A percentile compares a stretch with the other conserved stretches of the same genome.
Conservation (phyloP, 371 early-diverging fungal species). For the Neoconidiobolus thromboides region DNA sequence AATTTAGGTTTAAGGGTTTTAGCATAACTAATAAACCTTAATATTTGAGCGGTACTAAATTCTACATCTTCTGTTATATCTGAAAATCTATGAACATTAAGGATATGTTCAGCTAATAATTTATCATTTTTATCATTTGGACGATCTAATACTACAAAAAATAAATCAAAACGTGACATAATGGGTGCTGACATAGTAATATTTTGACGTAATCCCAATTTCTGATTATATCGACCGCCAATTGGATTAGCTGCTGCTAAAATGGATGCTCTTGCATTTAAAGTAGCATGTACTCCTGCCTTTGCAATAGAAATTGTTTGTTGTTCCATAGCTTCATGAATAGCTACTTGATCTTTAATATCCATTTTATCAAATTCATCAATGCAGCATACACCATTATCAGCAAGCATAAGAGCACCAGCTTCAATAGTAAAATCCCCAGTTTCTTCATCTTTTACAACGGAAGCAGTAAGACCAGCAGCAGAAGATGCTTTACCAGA, state of each 20-base stretch:
- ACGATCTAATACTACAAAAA: constrained; percentile 97
- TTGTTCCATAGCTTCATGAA: constrained; percentile 99
- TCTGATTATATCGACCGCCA: constrained; percentile 89
- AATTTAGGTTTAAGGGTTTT: constrained; percentile 71
- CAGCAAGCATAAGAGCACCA: constrained; percentile 99
- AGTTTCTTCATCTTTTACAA: constrained; percentile 96
- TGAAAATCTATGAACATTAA: constrained; percentile 67
- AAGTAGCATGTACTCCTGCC: constrained; percentile 97
- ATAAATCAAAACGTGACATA: constrained; percentile 99
- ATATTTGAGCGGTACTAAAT: constrained; percentile 33
- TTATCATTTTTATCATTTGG: constrained; percentile 82
- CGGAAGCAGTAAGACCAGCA: constrained; percentile 98
- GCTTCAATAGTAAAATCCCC: constrained; percentile 99
- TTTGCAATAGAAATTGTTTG: constrained; percentile 99
- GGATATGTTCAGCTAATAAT: constrained; percentile 86
- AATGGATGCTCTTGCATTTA: constrained; percentile 97
- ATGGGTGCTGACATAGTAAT: constrained; percentile 95
- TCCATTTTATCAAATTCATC: constrained; percentile 99
- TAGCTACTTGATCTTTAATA: constrained; percentile 94
- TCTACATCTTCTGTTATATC: constrained; percentile 44
- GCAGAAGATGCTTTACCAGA: constrained; percentile 98
- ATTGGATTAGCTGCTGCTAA: constrained; percentile 99
- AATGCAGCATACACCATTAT: constrained; percentile 98
- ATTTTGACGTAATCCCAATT: constrained; percentile 87
- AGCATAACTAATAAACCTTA: constrained; percentile 78